Percentiles rank a stretch among this genome's conserved stretches.
phyloP scores from a whole-genome alignment of 1,284 basidiomycete species.

The Ceratobasidium sp. region DNA sequence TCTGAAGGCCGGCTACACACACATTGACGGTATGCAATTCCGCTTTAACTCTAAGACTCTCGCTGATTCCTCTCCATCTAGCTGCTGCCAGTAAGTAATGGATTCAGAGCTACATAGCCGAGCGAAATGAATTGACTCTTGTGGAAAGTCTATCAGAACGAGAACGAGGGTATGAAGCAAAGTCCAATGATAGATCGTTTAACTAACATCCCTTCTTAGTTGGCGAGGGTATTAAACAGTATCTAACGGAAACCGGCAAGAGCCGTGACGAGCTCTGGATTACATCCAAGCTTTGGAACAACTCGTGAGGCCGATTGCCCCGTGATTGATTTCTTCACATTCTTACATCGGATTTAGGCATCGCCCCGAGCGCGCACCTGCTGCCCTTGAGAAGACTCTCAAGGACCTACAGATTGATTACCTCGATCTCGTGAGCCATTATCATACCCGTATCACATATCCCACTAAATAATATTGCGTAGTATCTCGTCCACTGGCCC shows the following conservation, averaged over 20 bases:
- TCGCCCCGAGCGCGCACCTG: constrained; percentile 36
- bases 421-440: constrained; percentile 31
- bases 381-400: constrained; percentile 48
- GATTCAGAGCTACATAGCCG: neutral
- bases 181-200: neutral
- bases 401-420: constrained; percentile 49
- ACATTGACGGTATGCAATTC: constrained; percentile 37
- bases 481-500: constrained; percentile 42
- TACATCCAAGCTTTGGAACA: constrained; percentile 49
- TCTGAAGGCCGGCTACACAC: constrained; percentile 45
- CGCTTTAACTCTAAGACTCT: neutral
- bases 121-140: constrained; percentile 20
- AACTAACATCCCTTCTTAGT: constrained; percentile 20
- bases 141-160: constrained; percentile 33
- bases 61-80: neutral
- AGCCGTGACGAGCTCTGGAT: constrained; percentile 49
- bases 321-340: neutral
- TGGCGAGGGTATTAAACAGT: constrained; percentile 46
- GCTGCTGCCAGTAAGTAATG: constrained; percentile 40
- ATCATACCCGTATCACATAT: neutral
- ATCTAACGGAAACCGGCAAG: constrained; percentile 41
- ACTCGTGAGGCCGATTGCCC: constrained; percentile 27
- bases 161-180: constrained; percentile 19
- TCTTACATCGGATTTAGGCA: constrained; percentile 12
- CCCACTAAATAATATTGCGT: neutral